Conservation (phyloP, 2,329 filamentous ascomycete species). For the Colletotrichum sp. region DNA sequence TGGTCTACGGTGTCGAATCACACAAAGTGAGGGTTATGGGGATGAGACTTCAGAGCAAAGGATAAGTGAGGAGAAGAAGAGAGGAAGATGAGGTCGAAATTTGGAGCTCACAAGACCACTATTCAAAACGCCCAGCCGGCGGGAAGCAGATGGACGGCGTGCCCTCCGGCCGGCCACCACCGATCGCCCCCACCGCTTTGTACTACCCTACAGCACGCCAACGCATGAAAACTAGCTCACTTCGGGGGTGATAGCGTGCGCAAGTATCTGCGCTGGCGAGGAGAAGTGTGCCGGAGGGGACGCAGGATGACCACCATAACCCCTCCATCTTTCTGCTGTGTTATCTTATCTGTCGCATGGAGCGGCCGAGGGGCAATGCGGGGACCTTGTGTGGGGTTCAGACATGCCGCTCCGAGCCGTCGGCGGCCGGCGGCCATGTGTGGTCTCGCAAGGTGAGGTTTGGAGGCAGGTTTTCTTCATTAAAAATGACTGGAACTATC, state of each 20-base stretch:
- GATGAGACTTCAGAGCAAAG: background rate
- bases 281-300: background rate
- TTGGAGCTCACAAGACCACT: background rate
- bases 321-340: background rate
- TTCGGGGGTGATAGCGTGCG: background rate
- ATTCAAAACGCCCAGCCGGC: background rate
- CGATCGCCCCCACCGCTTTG: background rate
- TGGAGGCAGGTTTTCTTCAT: too few relatives aligned
- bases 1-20: background rate
- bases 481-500: too few relatives aligned
- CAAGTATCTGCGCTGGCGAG: background rate
- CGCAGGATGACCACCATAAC: background rate
- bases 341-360: background rate
- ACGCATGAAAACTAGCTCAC: background rate
- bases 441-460: background rate
- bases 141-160: background rate
- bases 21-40: too few relatives aligned
- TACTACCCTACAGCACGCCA: background rate
- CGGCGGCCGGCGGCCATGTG: constrained; percentile 16
- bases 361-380: background rate
- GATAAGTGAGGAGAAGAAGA: background rate
- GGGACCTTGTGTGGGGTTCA: background rate
- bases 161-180: constrained; percentile 1
- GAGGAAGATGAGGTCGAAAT: background rate
- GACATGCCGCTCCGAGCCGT: background rate